These are phyloP conservation scores for Physcomitrium patens DNA, from an alignment of 225 moss, liverwort and hornwort species.

Conservation along the genomic window DNA sequence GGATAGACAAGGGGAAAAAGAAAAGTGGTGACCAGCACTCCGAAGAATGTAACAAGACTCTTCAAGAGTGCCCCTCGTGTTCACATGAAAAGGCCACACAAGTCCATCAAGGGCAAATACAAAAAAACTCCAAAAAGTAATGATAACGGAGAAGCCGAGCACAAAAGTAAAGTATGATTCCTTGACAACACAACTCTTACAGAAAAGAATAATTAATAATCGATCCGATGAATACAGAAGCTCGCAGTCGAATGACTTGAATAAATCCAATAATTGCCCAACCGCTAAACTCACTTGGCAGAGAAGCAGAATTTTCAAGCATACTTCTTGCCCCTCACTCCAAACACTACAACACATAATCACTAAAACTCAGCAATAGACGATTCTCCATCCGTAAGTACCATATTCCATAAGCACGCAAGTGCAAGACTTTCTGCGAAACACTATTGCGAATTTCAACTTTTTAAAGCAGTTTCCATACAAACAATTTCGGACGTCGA, in stretches of 20 bases:
- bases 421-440: not conserved
- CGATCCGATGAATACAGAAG: not conserved
- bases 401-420: not conserved
- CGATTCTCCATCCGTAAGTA: not conserved
- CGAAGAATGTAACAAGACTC: not conserved
- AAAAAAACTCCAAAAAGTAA: not conserved
- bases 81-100: not conserved
- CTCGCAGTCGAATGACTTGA: not conserved
- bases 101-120: not conserved
- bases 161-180: not conserved
- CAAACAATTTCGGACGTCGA: no score
- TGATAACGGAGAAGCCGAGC: not conserved
- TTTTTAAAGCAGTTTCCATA: no score
- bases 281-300: not conserved
- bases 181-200: not conserved
- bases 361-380: not conserved
- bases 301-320: not conserved
- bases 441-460: not conserved
- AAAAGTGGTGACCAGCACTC: not conserved
- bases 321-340: not conserved
- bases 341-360: not conserved
- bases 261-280: not conserved
- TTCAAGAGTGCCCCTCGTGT: conserved; percentile 7
- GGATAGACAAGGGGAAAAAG: not conserved
- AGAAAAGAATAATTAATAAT: no score